Base-by-base conservation (phyloP, 1,139 yeast genomes). In the Eremothecium cymbalariae region DNA sequence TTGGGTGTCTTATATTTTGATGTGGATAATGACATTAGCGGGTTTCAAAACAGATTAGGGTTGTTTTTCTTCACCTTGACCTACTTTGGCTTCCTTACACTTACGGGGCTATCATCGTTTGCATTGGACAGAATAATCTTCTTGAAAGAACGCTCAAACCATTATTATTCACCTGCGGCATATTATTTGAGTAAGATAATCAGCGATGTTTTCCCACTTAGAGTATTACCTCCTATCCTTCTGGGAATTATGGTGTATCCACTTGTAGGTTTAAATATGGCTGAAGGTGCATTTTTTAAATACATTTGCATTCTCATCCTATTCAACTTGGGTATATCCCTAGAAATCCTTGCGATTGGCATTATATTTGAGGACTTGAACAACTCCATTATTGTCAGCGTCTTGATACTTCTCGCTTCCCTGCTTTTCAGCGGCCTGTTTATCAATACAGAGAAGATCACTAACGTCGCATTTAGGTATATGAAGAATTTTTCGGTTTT, bases 41-140 rank as follows among this genome's bases (percentile, higher is more conserved):
- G 98, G 0, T 90, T 90, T 66, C 98, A 90, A 57, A 90, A 90
- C 59, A 72, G 98, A 50, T 66, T 90, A 44, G 98, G 98, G 0
- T 65, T 90, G 42, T 90, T 90, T 60, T 88, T 90, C 67, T 88
- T 88, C 57, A 63, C 88, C 36, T 66, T 90, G 44, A 85, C 97
- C 3, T 71, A 88, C 51, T 88, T 90, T 63, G 98, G 98, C 0
- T 90, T 90, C 57, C 80, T 94, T 1, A 79, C 97, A 0, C 68
- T 90, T 52, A 90, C 97, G 0, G 94, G 96, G 0, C 65, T 90
- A 36, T 88, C 85, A 50, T 74, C 95, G 2, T 90, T 90, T 57
- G 77, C 95, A 0, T 70, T 75, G 40, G 98, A 90, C 56, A 68
- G 97, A 47, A 75, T 86, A 28, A 83, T 88, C 14, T 90, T 90